Base-by-base conservation (phyloP, 768 basidiomycete genomes). In the Rubroboletus satanas region DNA sequence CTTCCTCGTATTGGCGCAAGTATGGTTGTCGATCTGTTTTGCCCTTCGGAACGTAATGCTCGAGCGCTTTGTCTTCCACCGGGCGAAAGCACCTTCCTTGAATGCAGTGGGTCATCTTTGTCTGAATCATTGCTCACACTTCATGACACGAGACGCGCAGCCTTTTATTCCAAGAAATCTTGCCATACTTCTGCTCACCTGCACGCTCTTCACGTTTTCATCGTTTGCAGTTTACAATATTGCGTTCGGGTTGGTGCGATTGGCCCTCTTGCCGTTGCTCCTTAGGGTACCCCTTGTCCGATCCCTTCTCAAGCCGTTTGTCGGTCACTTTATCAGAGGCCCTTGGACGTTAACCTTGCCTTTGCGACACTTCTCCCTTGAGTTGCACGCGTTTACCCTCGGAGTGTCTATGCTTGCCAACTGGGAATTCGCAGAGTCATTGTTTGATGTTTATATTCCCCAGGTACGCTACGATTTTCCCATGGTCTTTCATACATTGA, bases 341-440 rank as follows among this genome's bases (percentile, higher is more conserved):
- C 65, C 78, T 14, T 85, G 80, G 75, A 82, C 81, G 0, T 26
- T 85, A 21, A 62, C 72, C 5, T 75, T 88, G 15, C 79, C 81
- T 0, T 63, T 81, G 36, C 66, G 66, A 17, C 75, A 85, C 60
- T 54, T 76, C 36, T 57, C 73, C 3, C 71, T 85, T 7, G 63
- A 85, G 21, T 62, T 67, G 17, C 74, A 80, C 18, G 74, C 79
- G 1, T 83, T 79, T 71, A 72, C 72, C 15, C 63, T 89, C 7
- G 81, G 76, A 2, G 61, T 81, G 32, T 74, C 75, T 7, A 88
- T 82, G 2, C 60, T 82, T 4, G 68, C 74, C 8, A 74, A 74
- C 14, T 90, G 88, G 90, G 88, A 90, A 65, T 74, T 79, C 7
- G 71, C 84, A 0, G 83, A 84, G 37, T 72, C 70, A 0, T 56